phyloP scores from a whole-genome alignment of 2,329 filamentous ascomycete genomes.

The Diaporthe velutina region DNA sequence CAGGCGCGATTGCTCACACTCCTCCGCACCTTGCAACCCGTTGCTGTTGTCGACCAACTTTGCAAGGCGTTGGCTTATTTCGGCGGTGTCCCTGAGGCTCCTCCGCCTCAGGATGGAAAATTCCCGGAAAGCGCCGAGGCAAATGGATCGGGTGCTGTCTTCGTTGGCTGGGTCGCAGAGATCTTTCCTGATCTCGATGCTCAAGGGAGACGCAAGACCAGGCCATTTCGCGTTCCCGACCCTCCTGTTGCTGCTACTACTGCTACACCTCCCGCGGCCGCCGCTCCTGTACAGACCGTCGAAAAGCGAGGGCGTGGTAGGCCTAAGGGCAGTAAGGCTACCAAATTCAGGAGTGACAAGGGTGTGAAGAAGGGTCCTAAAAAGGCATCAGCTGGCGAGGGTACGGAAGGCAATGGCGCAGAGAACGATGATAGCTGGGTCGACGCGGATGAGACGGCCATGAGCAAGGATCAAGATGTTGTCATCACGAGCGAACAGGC shows the following conservation, averaged over 20 bases:
- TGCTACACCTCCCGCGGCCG: slow-evolving; percentile 39
- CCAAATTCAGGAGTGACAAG: slow-evolving; percentile 62
- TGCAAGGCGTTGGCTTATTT: slow-evolving; percentile 75
- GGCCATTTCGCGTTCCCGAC: slow-evolving; percentile 36
- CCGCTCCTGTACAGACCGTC: slow-evolving; percentile 38
- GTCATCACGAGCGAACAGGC: slow-evolving; percentile 16
- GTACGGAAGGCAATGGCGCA: slow-evolving; percentile 21
- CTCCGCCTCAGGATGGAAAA: slow-evolving; percentile 60
- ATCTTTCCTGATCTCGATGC: slow-evolving; percentile 65
- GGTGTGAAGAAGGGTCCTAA: slow-evolving; percentile 61
- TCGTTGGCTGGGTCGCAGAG: slow-evolving; percentile 73
- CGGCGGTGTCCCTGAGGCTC: slow-evolving; percentile 69
- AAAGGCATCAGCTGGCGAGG: slow-evolving; percentile 40
- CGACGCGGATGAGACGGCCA: slow-evolving; percentile 55
- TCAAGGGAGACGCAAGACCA: slow-evolving; percentile 42
- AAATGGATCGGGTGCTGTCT: slow-evolving; percentile 69
- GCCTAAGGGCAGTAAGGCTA: slow-evolving; percentile 69
- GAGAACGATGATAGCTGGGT: slow-evolving; percentile 59
- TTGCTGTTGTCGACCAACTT: slow-evolving; percentile 71
- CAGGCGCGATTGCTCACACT: slow-evolving; percentile 71
- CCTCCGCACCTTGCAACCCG: slow-evolving; percentile 67
- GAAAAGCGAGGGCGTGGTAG: slow-evolving; percentile 64
- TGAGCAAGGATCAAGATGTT: slow-evolving; percentile 23
- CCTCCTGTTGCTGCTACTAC: slow-evolving; percentile 42
- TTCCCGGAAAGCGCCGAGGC: slow-evolving; percentile 69